phyloP scores from a whole-genome alignment of 495 filamentous ascomycete genomes.

The Delitschia confertaspora region DNA sequence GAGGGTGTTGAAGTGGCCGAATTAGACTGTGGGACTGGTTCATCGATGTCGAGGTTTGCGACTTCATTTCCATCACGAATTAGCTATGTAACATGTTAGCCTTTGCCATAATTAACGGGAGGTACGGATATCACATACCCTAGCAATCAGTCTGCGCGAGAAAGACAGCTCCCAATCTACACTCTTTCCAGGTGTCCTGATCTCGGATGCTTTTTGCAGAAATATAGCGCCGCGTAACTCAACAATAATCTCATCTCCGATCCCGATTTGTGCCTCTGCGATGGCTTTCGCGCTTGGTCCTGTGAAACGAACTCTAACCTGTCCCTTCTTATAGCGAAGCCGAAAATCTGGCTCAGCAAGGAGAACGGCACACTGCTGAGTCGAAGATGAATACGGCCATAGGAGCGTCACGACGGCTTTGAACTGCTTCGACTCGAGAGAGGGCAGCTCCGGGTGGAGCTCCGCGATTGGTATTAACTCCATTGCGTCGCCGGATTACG shows the following conservation, averaged over 20 bases:
- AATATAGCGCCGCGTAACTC: slow-evolving; percentile 51
- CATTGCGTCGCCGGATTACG: too few species aligned
- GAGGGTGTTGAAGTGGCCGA: not conserved
- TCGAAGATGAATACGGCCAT: slow-evolving; percentile 84
- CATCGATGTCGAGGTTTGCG: slow-evolving; percentile 16
- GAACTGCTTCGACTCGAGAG: slow-evolving; percentile 35
- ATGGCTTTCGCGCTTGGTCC: slow-evolving; percentile 63
- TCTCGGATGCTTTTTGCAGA: slow-evolving; percentile 38
- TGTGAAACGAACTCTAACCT: slow-evolving; percentile 73
- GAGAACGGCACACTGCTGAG: slow-evolving; percentile 60
- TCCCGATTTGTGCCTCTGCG: slow-evolving; percentile 55
- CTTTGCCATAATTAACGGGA: not conserved
- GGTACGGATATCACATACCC: slow-evolving; percentile 39
- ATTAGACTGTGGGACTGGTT: slow-evolving; percentile 7
- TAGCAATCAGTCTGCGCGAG: slow-evolving; percentile 46
- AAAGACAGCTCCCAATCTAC: slow-evolving; percentile 69
- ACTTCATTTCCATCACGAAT: slow-evolving; percentile 8
- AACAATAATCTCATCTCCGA: slow-evolving; percentile 65
- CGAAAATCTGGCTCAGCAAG: slow-evolving; percentile 82
- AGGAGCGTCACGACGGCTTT: slow-evolving; percentile 69
- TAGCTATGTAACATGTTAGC: slow-evolving; percentile 8
- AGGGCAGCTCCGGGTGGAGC: slow-evolving; percentile 47
- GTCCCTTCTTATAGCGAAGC: slow-evolving; percentile 65
- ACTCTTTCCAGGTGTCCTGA: slow-evolving; percentile 54
- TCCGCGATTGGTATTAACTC: slow-evolving; percentile 56